Evolutionary conservation across 2,329 filamentous ascomycete genomes (phyloP), one percentile per base, ranked within the genome.

Genomic region (Aspergillus persii): DNA sequence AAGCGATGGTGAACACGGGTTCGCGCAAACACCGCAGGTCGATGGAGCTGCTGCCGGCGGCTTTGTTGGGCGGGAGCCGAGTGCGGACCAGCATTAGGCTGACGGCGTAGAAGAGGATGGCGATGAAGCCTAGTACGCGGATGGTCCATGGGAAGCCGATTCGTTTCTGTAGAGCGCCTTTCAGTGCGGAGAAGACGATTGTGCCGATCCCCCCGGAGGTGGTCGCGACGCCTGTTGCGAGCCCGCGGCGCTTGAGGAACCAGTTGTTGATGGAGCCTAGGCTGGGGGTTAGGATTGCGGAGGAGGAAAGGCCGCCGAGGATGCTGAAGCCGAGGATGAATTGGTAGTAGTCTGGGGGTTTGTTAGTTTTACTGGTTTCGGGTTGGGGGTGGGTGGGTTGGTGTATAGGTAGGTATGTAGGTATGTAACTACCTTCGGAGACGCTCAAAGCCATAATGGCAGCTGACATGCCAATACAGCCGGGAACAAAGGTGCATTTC

Each of bases 401-500:
- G 33, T 9, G 11, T 4, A 36, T 36, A 36, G 18, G 18, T 23
- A 23, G 18, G 18, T 23, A 23, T 23, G 18, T 23, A 23, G 18
- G 18, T 36, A 36, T 4, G n/a, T 12, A 4, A 41, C n/a, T 57
- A 62, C 60, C 60, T 15, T 50, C 36, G 12, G 60, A 56, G n/a
- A 62, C 52, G 15, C 60, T 62, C 8, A 62, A 31, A 15, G 51
- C 49, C 54, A 62, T 60, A 26, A 62, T 54, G 4, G 60, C 57
- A 47, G 46, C 50, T 6, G 53, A 27, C 8, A 60, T 36, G 6
- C 71, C 69, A 18, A 74, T 56, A 23, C 64, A 70, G 4, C 73
- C 72, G 2, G 69, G 69, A n/a, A 74, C 56, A 2, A 74, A 63
- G 2, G 71, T 56, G 31, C 59, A 63, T 18, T 64, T 66, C 6